Percentiles rank a stretch among this genome's conserved stretches.
These are phyloP conservation scores for Dioscorea alata DNA, from an alignment of 106 monocot species.

Conservation along the genomic window DNA sequence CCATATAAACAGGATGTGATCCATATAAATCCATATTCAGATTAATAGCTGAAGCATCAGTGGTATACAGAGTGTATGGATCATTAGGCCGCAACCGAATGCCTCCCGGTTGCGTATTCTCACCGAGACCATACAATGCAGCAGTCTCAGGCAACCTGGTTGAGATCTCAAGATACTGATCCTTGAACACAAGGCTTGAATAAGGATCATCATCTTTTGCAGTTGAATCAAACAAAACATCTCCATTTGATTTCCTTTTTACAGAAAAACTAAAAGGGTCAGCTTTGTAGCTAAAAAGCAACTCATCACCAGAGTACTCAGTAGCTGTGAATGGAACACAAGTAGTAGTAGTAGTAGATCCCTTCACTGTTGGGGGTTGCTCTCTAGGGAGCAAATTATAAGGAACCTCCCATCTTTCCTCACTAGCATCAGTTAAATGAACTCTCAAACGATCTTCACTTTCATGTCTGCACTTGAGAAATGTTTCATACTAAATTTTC, in stretches of 20 bases:
- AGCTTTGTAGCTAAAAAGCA: constrained; percentile 62
- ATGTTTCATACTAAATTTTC: too few species aligned
- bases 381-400: constrained; percentile 75
- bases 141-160: constrained; percentile 54
- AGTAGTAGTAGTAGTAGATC: not conserved
- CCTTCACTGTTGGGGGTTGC: constrained; percentile 33
- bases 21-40: constrained; percentile 92
- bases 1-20: constrained; percentile 93
- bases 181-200: constrained; percentile 72
- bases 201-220: constrained; percentile 14
- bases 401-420: constrained; percentile 91
- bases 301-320: constrained; percentile 51
- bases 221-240: constrained; percentile 65
- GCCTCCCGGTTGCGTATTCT: constrained; percentile 86
- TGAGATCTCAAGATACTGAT: constrained; percentile 89
- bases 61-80: constrained; percentile 81
- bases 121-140: constrained; percentile 82
- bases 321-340: constrained; percentile 13
- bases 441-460: constrained; percentile 61
- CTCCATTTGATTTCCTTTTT: constrained; percentile 52
- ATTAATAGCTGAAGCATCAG: constrained; percentile 79
- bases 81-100: constrained; percentile 77
- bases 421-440: constrained; percentile 77
- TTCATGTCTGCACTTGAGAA: constrained; percentile 50
- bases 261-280: constrained; percentile 84